These are phyloP conservation scores for Beta macrorhiza DNA, from an alignment of 179 eudicot species.

Conservation along the genomic window DNA sequence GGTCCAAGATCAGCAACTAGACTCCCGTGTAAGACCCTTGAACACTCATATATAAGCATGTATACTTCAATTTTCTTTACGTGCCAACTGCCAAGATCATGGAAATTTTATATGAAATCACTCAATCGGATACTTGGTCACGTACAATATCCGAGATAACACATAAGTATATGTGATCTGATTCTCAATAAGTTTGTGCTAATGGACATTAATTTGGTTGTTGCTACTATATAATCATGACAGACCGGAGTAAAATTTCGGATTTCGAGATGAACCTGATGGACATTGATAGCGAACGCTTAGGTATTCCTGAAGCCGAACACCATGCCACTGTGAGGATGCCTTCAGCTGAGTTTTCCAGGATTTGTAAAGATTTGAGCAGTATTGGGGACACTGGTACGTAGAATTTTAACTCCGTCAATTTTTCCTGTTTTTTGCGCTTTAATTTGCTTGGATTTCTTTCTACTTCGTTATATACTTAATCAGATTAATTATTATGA, in stretches of 20 bases:
- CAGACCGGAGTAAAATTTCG: constrained; percentile 68
- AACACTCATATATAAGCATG: too few species aligned
- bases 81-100: too few species aligned
- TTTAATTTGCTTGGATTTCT: neutral
- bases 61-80: too few species aligned
- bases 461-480: neutral
- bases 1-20: too few species aligned
- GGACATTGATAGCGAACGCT: constrained; percentile 77
- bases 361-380: constrained; percentile 71
- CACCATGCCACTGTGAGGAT: constrained; percentile 68
- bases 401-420: neutral
- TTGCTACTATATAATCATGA: neutral
- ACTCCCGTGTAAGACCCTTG: too few species aligned
- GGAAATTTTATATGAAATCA: too few species aligned
- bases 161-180: too few species aligned
- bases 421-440: neutral
- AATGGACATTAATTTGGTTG: too few species aligned
- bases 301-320: constrained; percentile 75
- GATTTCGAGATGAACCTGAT: constrained; percentile 84
- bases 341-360: constrained; percentile 77
- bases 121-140: too few species aligned
- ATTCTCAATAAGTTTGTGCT: neutral
- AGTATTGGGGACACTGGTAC: constrained; percentile 76
- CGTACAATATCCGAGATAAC: too few species aligned
- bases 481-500: neutral